phyloP scores from a whole-genome alignment of 345 rosid species.

The Psidium friedrichsthalianum region DNA sequence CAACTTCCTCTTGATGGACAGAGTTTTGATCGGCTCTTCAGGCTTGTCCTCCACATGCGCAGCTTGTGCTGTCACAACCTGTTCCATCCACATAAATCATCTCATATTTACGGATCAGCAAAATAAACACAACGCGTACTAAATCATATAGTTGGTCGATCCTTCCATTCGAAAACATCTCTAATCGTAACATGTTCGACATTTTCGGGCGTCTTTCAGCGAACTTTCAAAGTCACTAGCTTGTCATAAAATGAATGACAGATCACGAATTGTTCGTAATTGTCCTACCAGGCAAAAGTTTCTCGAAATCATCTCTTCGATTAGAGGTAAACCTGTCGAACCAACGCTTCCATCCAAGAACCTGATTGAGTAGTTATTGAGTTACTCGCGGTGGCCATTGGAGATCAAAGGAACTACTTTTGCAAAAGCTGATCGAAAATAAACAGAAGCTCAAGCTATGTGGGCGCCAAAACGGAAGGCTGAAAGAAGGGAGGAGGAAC shows the following conservation, averaged over 20 bases:
- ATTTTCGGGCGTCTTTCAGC: not conserved
- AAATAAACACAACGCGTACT: not conserved
- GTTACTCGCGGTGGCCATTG: constrained; percentile 57
- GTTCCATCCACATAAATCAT: not conserved
- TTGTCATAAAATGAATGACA: not conserved
- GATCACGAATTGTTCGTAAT: not conserved
- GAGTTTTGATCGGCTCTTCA: not conserved
- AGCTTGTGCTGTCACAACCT: constrained; percentile 41
- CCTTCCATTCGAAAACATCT: not conserved
- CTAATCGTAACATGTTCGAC: not conserved
- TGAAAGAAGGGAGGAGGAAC: not conserved
- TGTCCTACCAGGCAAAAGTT: not conserved
- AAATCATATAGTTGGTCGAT: not conserved
- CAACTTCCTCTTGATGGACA: constrained; percentile 4
- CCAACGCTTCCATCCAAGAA: not conserved
- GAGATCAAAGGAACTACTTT: not conserved
- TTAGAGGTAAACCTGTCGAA: not conserved
- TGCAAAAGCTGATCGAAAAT: not conserved
- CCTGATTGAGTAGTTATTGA: not conserved
- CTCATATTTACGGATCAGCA: not conserved
- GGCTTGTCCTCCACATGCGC: constrained; percentile 30
- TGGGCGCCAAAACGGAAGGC: not conserved
- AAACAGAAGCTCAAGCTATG: not conserved
- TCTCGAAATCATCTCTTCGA: not conserved
- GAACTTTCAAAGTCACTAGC: not conserved